A percentile compares a stretch with the other conserved stretches of the same genome.
phyloP scores from a whole-genome alignment of 106 monocot genomes.

The Xerophyta viscosa region DNA sequence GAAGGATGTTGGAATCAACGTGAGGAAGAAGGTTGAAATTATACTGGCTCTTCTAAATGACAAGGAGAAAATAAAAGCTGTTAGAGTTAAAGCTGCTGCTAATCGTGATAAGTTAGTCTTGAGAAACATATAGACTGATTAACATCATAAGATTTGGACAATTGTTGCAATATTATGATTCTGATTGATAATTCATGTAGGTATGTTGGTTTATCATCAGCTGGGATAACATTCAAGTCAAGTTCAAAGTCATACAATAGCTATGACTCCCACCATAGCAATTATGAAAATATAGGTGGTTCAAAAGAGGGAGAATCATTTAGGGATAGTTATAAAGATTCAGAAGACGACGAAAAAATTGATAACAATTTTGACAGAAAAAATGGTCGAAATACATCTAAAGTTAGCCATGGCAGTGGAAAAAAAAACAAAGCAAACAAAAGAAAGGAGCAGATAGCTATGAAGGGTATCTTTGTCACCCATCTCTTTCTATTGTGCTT shows the following conservation, averaged over 20 bases:
- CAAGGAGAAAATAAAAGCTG: conserved; percentile 78
- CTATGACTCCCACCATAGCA: conserved; percentile 24
- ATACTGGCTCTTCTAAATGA: conserved; percentile 61
- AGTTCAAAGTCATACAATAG: conserved; percentile 46
- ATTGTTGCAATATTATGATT: too few species aligned
- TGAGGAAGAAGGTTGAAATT: conserved; percentile 88
- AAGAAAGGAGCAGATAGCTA: too few species aligned
- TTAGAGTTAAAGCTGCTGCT: conserved; percentile 79
- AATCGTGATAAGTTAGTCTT: conserved; percentile 83
- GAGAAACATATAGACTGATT: too few species aligned
- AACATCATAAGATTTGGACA: too few species aligned
- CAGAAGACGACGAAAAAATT: conserved; percentile 24
- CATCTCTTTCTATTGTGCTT: too few species aligned
- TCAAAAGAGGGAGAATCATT: conserved; percentile 43
- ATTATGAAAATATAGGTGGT: conserved; percentile 41
- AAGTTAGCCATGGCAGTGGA: not conserved
- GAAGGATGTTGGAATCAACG: conserved; percentile 89
- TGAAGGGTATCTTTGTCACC: too few species aligned
- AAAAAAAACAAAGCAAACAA: too few species aligned
- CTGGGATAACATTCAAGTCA: conserved; percentile 73
- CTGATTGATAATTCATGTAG: too few species aligned
- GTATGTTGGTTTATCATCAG: conserved; percentile 89
- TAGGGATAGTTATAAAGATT: conserved; percentile 44
- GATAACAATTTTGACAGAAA: too few species aligned
- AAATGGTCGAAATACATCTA: not conserved